These are phyloP conservation scores for Daldinia vernicosa DNA, from an alignment of 495 filamentous ascomycete genomes.

Conservation along the genomic window DNA sequence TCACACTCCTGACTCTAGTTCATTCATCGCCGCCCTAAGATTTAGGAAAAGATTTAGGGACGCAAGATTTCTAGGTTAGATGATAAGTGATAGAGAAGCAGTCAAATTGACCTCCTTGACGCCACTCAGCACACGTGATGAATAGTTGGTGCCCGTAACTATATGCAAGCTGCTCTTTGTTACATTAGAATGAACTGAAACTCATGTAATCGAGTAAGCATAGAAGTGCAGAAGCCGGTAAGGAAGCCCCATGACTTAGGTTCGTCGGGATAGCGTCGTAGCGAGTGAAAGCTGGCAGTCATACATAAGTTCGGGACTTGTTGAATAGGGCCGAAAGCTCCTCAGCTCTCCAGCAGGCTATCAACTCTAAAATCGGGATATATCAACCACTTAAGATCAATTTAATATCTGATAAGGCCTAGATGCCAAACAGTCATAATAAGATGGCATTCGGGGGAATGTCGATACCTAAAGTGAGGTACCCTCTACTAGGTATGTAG, in stretches of 20 bases:
- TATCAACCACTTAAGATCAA: not conserved
- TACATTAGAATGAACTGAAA: constrained; percentile 5
- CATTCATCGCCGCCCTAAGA: not conserved
- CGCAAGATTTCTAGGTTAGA: not conserved
- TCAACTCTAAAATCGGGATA: not conserved
- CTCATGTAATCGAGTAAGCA: constrained; percentile 1
- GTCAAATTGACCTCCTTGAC: not conserved
- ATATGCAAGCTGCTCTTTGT: constrained; percentile 3
- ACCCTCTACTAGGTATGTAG: not conserved
- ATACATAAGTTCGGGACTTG: not conserved
- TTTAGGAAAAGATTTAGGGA: not conserved
- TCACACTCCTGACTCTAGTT: not conserved
- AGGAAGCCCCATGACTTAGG: not conserved
- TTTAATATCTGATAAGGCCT: not conserved
- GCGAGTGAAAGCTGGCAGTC: not conserved
- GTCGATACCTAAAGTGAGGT: not conserved
- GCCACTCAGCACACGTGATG: constrained; percentile 22
- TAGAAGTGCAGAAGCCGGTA: not conserved
- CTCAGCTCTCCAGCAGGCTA: not conserved
- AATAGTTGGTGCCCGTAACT: constrained; percentile 1
- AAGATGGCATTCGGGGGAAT: not conserved
- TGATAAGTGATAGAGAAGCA: not conserved
- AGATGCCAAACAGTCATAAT: not conserved
- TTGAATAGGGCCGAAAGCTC: constrained; percentile 27
- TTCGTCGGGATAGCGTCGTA: not conserved